These are phyloP conservation scores for Xylariaceae sp. DNA, from an alignment of 2,329 filamentous ascomycete genomes.

Conservation along the genomic window DNA sequence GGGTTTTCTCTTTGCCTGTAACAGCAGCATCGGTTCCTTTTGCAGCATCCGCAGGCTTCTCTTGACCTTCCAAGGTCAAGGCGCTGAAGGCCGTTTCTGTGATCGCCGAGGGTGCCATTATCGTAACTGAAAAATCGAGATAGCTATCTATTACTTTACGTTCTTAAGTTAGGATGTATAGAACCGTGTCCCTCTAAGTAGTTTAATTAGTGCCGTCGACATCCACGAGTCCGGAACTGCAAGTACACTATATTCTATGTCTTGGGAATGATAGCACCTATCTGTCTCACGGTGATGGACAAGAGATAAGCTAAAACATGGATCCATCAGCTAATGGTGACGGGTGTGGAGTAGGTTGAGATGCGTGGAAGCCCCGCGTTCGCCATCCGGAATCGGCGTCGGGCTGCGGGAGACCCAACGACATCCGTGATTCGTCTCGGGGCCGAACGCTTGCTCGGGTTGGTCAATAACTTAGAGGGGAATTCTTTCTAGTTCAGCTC, in stretches of 20 bases:
- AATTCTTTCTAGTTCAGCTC: too few species aligned
- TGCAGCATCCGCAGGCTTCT: constrained; percentile 14
- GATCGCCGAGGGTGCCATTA: constrained; percentile 39
- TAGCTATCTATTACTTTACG: not conserved
- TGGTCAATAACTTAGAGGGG: too few species aligned
- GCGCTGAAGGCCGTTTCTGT: constrained; percentile 27
- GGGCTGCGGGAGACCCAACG: not conserved
- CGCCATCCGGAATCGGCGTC: not conserved
- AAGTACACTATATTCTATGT: not conserved
- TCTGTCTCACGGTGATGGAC: not conserved
- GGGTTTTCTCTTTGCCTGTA: constrained; percentile 34
- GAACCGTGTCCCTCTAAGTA: too few species aligned
- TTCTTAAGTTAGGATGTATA: too few species aligned
- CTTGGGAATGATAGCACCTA: not conserved
- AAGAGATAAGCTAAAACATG: not conserved
- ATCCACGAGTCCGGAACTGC: too few species aligned
- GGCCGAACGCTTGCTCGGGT: not conserved
- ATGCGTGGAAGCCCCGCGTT: not conserved
- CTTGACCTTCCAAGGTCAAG: constrained; percentile 21
- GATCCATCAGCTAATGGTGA: not conserved
- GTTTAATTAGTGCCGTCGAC: too few species aligned
- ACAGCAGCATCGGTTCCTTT: not conserved
- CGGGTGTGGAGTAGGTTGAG: not conserved
- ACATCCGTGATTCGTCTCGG: not conserved
- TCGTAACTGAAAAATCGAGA: not conserved